A percentile compares a stretch with the other conserved stretches of the same genome.
phyloP scores from a whole-genome alignment of 768 basidiomycete genomes.

The Pleurotus salmoneostramineus region DNA sequence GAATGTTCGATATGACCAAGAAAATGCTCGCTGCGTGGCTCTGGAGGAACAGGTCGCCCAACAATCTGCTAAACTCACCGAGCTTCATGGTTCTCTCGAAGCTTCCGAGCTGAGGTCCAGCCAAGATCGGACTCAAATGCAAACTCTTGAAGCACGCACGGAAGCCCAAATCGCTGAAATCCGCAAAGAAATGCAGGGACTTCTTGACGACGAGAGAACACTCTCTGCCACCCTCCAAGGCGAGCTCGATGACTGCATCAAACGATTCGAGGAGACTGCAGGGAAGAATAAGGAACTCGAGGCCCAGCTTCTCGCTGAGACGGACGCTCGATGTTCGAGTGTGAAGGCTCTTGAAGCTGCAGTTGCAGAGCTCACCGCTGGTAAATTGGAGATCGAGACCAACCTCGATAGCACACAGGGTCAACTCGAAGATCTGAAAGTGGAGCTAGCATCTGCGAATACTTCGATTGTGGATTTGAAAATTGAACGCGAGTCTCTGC shows the following conservation, averaged over 20 bases:
- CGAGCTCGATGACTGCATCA: conserved; percentile 29
- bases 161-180: not conserved
- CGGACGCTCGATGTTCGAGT: conserved; percentile 26
- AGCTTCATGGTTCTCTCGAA: not conserved
- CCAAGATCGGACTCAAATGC: not conserved
- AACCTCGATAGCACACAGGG: conserved; percentile 28
- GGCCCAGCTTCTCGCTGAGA: conserved; percentile 33
- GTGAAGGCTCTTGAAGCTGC: conserved; percentile 25
- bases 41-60: not conserved
- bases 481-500: conserved; percentile 48
- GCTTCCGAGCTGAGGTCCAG: not conserved
- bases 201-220: conserved; percentile 28
- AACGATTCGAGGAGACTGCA: conserved; percentile 31
- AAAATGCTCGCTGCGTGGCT: not conserved
- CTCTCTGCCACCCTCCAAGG: conserved; percentile 20
- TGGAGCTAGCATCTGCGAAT: conserved; percentile 38
- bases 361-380: conserved; percentile 23
- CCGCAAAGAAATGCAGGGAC: conserved; percentile 2
- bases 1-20: not conserved
- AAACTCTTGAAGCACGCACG: not conserved
- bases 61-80: not conserved
- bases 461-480: conserved; percentile 31
- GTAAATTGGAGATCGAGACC: conserved; percentile 26
- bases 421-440: conserved; percentile 29
- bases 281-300: conserved; percentile 35